Evolutionary conservation across 176 grass and related monocot genomes (phyloP).

Genomic region (Oryza glaberrima): DNA sequence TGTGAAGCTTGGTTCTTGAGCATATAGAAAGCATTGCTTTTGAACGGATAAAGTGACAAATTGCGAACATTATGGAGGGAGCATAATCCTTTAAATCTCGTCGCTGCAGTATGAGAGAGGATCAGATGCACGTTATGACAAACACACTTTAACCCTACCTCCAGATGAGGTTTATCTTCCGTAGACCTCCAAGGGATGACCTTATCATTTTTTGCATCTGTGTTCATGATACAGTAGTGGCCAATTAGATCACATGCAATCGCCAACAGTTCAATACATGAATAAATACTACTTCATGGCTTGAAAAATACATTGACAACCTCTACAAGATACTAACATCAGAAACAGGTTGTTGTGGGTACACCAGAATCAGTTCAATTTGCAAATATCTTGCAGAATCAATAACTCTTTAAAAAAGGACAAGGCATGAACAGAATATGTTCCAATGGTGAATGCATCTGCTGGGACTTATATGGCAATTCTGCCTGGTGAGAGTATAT

Average conservation of each 20-base stretch:
- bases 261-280: neutral
- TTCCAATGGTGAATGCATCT: conserved; percentile 46
- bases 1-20: conserved; percentile 28
- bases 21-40: conserved; percentile 36
- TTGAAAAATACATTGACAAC: conserved; percentile 7
- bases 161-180: conserved; percentile 24
- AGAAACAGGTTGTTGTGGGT: conserved; percentile 5
- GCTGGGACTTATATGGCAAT: conserved; percentile 55
- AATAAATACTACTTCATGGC: neutral
- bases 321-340: conserved; percentile 2
- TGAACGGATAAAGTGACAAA: conserved; percentile 21
- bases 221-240: neutral
- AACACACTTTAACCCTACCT: conserved; percentile 48
- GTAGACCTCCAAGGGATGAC: neutral
- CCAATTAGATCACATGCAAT: neutral
- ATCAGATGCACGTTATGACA: conserved; percentile 54
- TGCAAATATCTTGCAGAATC: conserved; percentile 40
- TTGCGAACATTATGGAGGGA: conserved; percentile 32
- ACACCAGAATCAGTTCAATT: conserved; percentile 33
- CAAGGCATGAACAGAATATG: conserved; percentile 46
- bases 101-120: conserved; percentile 26
- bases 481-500: conserved; percentile 36
- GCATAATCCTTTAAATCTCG: conserved; percentile 25
- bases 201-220: neutral
- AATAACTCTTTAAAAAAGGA: conserved; percentile 39